Conservation (phyloP, 2,329 filamentous ascomycete genomes). For the Penicillium sclerotiorum region DNA sequence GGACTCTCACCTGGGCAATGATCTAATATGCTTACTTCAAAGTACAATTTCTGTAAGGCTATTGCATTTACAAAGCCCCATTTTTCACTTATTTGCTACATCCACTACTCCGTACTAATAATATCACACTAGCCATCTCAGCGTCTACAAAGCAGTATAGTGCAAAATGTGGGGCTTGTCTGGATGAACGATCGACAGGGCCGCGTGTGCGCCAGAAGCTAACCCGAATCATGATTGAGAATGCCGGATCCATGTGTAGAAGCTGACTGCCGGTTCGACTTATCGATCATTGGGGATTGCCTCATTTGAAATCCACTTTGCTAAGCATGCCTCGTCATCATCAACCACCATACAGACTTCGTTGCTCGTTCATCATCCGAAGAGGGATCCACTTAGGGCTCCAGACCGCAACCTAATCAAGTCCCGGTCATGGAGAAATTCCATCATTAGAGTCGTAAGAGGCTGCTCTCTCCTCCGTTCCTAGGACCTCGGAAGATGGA, state of each 20-base stretch:
- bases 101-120: no score
- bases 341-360: background rate
- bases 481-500: background rate
- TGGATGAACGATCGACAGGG: conserved; percentile 6
- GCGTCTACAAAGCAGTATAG: no score
- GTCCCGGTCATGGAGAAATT: background rate
- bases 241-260: background rate
- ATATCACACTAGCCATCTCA: no score
- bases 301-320: background rate
- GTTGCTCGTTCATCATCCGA: background rate
- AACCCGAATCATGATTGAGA: background rate
- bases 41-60: no score
- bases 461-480: background rate
- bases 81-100: no score
- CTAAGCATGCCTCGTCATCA: background rate
- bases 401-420: background rate
- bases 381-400: background rate
- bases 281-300: background rate
- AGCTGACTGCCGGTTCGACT: background rate
- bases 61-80: no score
- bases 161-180: no score
- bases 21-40: no score
- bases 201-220: conserved; percentile 2
- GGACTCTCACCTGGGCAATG: no score
- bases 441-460: conserved; percentile 2